phyloP scores from a whole-genome alignment of 1,284 basidiomycete species.

The Paramarasmius palmivorus region DNA sequence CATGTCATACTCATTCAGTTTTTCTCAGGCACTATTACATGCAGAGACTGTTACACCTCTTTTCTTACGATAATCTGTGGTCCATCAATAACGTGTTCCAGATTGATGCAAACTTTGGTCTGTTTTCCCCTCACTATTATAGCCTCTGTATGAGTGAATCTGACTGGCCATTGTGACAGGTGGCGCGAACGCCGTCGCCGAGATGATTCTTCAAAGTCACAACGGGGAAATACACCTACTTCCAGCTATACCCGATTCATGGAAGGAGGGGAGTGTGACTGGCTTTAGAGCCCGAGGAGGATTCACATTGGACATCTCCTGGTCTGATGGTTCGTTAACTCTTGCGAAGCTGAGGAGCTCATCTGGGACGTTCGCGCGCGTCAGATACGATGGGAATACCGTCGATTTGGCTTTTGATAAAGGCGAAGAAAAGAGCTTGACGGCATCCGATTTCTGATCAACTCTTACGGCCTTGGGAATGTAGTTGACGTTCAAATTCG shows the following conservation, averaged over 20 bases:
- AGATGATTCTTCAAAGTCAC: slow-evolving; percentile 22
- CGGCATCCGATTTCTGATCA: slow-evolving; percentile 4
- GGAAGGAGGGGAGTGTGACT: slow-evolving; percentile 13
- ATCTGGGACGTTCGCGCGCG: slow-evolving; percentile 6
- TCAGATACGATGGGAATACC: slow-evolving; percentile 9
- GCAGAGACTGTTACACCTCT: slow-evolving; percentile 11
- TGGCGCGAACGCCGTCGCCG: slow-evolving; percentile 16
- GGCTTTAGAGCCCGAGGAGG: slow-evolving; percentile 20
- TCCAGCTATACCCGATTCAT: slow-evolving; percentile 18
- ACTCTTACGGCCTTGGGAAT: too few relatives aligned
- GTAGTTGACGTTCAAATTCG: too few relatives aligned
- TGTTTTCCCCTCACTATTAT: not conserved
- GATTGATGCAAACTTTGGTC: slow-evolving; percentile 18
- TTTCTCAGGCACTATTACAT: slow-evolving; percentile 13
- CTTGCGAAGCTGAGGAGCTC: slow-evolving; percentile 12
- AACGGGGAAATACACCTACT: slow-evolving; percentile 21
- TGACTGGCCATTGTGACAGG: not conserved
- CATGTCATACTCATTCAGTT: too few relatives aligned
- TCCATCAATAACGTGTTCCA: slow-evolving; percentile 16
- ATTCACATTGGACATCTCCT: slow-evolving; percentile 15
- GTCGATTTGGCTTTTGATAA: slow-evolving; percentile 1
- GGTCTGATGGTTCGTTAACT: slow-evolving; percentile 12
- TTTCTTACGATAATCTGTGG: slow-evolving; percentile 18
- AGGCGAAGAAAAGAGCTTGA: not conserved
- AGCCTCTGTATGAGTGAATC: not conserved